Percentiles rank a stretch among this genome's conserved stretches.
Evolutionary conservation across 306 rosid genomes (phyloP).

Genomic region (Medicago truncatula): MtrunA17r5.0-ANR NC_053045.1:7689001-7689500

Average conservation of each 20-base stretch:
- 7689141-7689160: background rate
- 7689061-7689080: slow-evolving; percentile 1
- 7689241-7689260: slow-evolving; percentile 89
- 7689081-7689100: background rate
- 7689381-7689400: slow-evolving; percentile 23
- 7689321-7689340: slow-evolving; percentile 89
- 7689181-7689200: slow-evolving; percentile 18
- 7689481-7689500: no score
- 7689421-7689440: slow-evolving; percentile 20
- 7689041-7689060: slow-evolving; percentile 24
- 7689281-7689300: slow-evolving; percentile 88
- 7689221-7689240: slow-evolving; percentile 75
- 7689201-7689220: slow-evolving; percentile 87
- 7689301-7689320: slow-evolving; percentile 98
- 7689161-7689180: slow-evolving; percentile 18
- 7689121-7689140: slow-evolving; percentile 5
- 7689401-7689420: slow-evolving; percentile 19
- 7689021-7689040: slow-evolving; percentile 13
- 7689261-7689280: slow-evolving; percentile 86
- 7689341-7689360: slow-evolving; percentile 85
- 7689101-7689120: slow-evolving; percentile 23
- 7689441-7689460: background rate
- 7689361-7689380: slow-evolving; percentile 72
- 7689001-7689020: slow-evolving; percentile 9
- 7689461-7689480: background rate